Base-by-base conservation (phyloP, 2,329 filamentous ascomycete genomes). In the Clonostachys chloroleuca region DNA sequence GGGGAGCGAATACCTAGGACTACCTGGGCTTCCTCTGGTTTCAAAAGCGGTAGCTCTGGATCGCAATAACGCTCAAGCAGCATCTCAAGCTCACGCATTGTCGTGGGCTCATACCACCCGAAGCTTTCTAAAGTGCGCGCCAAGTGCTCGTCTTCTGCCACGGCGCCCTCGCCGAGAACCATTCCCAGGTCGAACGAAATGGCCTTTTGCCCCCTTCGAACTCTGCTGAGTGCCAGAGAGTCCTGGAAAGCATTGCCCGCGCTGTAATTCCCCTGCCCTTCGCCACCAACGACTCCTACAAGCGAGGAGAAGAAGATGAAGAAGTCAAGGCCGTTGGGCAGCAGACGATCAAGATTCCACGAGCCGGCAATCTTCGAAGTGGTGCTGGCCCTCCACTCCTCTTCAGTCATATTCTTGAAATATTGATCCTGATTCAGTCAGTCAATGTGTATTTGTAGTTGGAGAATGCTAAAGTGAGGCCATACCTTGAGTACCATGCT, bases 231-330 rank as follows among this genome's bases (percentile, higher is more conserved):
- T 1, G 49, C 51, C 5, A 54, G 45, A 12, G 51, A 49, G 16
- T 54, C 52, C n/a, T 63, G 60, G 53, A 62, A 76, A 6, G 51
- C 50, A 47, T 72, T 71, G 1, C 65, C 69, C 0, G 69, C 67
- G 3, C 59, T 54, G 49, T 77, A 77, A 50, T 69, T 72, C 5
- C 60, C 51, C 53, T 77, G 72, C 14, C 42, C 46, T 17, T 42
- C 36, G 48, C 57, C 57, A 2, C 61, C 61, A 12, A 54, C 46
- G 10, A 61, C 52, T 5, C 47, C 51, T 2, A 51, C 47, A 3
- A 57, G 34, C 3, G 64, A 66, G 7, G 59, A 62, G 44, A 65
- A 55, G 33, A 60, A 42, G 34, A 64, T 54, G 48, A 64, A 64
- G 54, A 62, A 62, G 43, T 64, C 62, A 6, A 66, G 50, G 12